Base-by-base conservation (phyloP, 2,329 filamentous ascomycete species). In the Clarireedia paspali region DNA sequence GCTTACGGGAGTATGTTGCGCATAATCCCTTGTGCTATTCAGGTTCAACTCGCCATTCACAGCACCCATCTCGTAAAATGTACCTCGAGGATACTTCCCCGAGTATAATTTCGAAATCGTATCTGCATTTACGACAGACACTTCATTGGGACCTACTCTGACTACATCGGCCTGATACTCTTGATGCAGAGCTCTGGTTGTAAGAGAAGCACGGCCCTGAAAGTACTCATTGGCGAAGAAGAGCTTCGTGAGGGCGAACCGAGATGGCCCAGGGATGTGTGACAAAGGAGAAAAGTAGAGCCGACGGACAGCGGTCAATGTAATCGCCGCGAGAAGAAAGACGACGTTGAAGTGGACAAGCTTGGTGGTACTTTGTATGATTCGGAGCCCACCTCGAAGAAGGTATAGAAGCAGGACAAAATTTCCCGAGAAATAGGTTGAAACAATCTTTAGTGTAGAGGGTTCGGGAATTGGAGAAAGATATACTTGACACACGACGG, bases 61-160 rank as follows among this genome's bases (percentile, higher is more conserved):
- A 15, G 36, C 47, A n/a, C 50, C 57, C 4, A 61, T 39, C 12
- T 60, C 57, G 47, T 61, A 60, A 36, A 56, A 59, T 15, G 52
- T 53, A 2, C 54, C 58, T 48, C 61, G 42, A 4, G 54, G 53
- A 45, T 61, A 63, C 34, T 61, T 60, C 3, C 59, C 59, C 15
- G 17, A 45, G 39, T 55, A 63, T 23, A 63, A 30, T 26, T 55
- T 57, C 10, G 56, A 40, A 3, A 61, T 38, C 3, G 59, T 57
- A 26, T 62, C 58, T 4, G 49, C 57, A 50, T 71, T 67, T 9
- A 59, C 55, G 44, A 70, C 64, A 46, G 65, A 65, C 1, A 68
- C 66, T 15, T 62, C 56, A 42, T 57, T 58, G 0, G 60, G 61
- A 12, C 55, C 62, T 30, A 59, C 58, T 17, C 61, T 56, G 2